Evolutionary conservation across 805 yeast genomes (phyloP), one percentile per base, ranked within the genome.

Genomic region (Candida ortonii): DNA sequence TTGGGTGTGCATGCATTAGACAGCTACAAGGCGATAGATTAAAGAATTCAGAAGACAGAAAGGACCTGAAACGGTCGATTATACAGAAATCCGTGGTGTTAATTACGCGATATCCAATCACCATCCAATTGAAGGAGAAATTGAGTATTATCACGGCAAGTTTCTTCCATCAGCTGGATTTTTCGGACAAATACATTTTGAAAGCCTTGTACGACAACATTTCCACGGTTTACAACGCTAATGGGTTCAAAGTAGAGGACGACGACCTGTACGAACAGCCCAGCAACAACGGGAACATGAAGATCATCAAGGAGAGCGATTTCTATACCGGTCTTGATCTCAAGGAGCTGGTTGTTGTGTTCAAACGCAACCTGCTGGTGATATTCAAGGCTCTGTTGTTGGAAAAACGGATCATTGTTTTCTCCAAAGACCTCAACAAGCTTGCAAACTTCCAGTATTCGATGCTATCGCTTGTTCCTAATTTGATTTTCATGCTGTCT

Each of bases 21-120:
- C 97, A 90, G 59, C 71, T 90, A 25, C 68, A 74, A 25, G 66
- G 84, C 1, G 70, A 72, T 18, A 81, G 80, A 18, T 63, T 90
- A 37, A 53, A 38, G 19, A 36, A 41, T 13, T 30, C 73, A 3
- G 70, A 67, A 36, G 43, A 53, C 18, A 36, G 43, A 12, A 33
- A 40, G 13, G 46, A 50, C 14, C 25, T 43, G 16, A 56, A 49
- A 32, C 67, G 98, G 37, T 83, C 95, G 2, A 79, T 87, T 0
- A 89, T 93, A 3, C 98, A 93, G 52, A 93, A 93, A 53, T 81
- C 95, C 0, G 75, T 93, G 18, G 96, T 93, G 5, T 80, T 93
- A 23, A 73, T 93, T n/a, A 50, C 62, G 0, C 71, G 85, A 39
- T 82, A 83, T 55, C 97, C 98, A 1, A 77, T 93, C 2, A 87